Percentiles rank a stretch among this genome's conserved stretches.
These are phyloP conservation scores for Hypholoma fasciculare DNA, from an alignment of 768 basidiomycete species.

Conservation along the genomic window DNA sequence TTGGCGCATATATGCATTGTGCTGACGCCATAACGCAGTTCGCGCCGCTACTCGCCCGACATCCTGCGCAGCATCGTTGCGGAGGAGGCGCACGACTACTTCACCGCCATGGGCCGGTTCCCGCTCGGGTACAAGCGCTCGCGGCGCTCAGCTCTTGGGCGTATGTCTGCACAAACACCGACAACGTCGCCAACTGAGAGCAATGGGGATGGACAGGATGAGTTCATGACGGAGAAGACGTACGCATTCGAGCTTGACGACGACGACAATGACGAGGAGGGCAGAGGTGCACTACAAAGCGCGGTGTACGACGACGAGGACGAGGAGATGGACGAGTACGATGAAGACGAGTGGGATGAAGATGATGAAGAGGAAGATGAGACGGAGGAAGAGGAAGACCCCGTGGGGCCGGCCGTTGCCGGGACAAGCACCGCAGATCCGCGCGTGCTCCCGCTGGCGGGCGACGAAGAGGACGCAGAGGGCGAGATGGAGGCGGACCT, in stretches of 20 bases:
- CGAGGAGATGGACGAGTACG: constrained; percentile 16
- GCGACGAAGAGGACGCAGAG: constrained; percentile 27
- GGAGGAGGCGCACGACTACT: constrained; percentile 26
- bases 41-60: constrained; percentile 21
- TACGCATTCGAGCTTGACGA: constrained; percentile 21
- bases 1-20: too few species aligned
- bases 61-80: constrained; percentile 23
- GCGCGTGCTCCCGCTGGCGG: not conserved
- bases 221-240: constrained; percentile 24
- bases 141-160: not conserved
- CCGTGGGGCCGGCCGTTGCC: not conserved
- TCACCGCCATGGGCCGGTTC: constrained; percentile 13
- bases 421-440: not conserved
- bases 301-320: constrained; percentile 15
- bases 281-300: not conserved
- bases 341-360: constrained; percentile 16
- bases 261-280: constrained; percentile 13
- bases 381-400: constrained; percentile 10
- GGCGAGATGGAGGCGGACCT: constrained; percentile 35
- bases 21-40: constrained; percentile 6
- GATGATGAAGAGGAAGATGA: constrained; percentile 18
- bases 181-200: not conserved
- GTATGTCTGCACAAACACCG: not conserved
- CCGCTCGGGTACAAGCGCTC: constrained; percentile 14
- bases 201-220: constrained; percentile 1